These are phyloP conservation scores for Ceratocystis papillata DNA, from an alignment of 2,329 filamentous ascomycete species.

Conservation along the genomic window DNA sequence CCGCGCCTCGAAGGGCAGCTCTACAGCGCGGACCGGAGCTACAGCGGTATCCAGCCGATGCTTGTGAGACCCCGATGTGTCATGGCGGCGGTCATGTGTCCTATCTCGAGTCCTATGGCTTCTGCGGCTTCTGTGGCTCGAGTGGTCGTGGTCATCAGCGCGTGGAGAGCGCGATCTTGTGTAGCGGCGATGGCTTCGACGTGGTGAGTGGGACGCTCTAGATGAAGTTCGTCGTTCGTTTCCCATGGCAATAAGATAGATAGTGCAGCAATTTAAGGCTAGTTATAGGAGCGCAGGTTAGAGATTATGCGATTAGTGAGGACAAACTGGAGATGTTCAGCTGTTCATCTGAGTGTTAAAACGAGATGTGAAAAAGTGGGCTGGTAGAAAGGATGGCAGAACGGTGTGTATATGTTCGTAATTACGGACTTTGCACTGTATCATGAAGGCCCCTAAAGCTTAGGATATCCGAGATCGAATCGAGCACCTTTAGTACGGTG, in stretches of 20 bases:
- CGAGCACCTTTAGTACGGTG: too few relatives aligned
- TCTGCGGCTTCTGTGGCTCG: neutral
- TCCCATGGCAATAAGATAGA: neutral
- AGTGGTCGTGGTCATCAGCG: neutral
- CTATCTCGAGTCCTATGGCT: neutral
- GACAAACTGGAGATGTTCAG: too few relatives aligned
- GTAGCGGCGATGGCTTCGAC: neutral
- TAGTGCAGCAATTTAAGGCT: too few relatives aligned
- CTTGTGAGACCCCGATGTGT: neutral
- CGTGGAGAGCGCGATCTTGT: conserved; percentile 7
- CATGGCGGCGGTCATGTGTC: neutral
- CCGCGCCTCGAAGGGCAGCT: conserved; percentile 55
- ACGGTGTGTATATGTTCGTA: too few relatives aligned
- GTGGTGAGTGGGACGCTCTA: neutral
- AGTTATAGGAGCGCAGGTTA: too few relatives aligned
- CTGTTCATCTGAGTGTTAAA: too few relatives aligned
- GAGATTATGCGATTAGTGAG: too few relatives aligned
- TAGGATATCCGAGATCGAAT: too few relatives aligned
- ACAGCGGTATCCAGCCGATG: neutral
- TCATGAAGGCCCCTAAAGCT: too few relatives aligned
- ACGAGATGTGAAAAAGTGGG: too few relatives aligned
- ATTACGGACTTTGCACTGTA: too few relatives aligned
- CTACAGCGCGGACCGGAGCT: neutral
- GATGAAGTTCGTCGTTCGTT: neutral
- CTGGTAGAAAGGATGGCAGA: too few relatives aligned